Base-by-base conservation (phyloP, 2,329 filamentous ascomycete species). In the Neopestalotiopsis clavispora region DNA sequence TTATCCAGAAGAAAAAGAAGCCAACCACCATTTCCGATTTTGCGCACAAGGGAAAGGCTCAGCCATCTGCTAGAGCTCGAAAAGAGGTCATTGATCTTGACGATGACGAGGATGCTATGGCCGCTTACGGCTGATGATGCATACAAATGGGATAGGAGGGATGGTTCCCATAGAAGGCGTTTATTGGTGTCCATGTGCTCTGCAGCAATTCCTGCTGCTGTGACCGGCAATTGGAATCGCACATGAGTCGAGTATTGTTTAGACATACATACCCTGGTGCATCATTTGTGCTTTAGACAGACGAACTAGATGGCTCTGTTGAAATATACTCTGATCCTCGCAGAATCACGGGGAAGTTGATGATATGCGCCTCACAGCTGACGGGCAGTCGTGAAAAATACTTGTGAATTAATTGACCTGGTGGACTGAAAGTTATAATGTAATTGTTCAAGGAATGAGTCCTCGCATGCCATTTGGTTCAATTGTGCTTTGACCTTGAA, bases 31-130 rank as follows among this genome's bases (percentile, higher is more conserved):
- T 87, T 60, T 71, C 80, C 14, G 82, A 82, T 34, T 85, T 85
- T 66, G 76, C 82, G 32, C 77, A 76, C 62, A 81, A 79, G 65
- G 78, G 74, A 67, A 69, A 71, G 40, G 69, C 69, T 13, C 67
- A 69, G 28, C 69, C 76, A 38, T 71, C 66, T 3, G 68, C 60
- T 45, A 69, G 40, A 32, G 71, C 71, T 61, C 65, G 49, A 34
- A 42, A 32, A 32, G 67, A 69, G 5, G 69, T 70, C 9, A 67
- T 80, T 38, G 76, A 80, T 49, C 70, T 83, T 23, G 85, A 88
- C 45, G 86, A 88, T 14, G 84, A 87, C 57, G 84, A 87, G 69
- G 85, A 84, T 71, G 82, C 80, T 14, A 79, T 85, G 78, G 77
- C 75, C 58, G 80, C 83, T 34, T 86, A 84, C 73, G 82, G 80